Percentiles rank a stretch among this genome's conserved stretches.
Conservation (phyloP, 2,329 filamentous ascomycete genomes). For the Penicillium sp. region DNA sequence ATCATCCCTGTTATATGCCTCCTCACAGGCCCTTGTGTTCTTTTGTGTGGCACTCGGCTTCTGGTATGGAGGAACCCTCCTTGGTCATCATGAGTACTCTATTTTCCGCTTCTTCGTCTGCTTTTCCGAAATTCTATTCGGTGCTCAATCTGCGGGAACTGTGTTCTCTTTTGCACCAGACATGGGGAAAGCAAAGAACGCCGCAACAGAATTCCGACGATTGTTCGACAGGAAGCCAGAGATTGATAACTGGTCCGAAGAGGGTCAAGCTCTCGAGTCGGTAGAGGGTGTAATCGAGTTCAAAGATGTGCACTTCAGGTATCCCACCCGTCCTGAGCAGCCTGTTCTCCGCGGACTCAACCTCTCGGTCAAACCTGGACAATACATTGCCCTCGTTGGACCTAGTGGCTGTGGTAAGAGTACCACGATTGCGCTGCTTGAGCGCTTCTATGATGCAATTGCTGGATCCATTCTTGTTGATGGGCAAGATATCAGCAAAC, state of each 20-base stretch:
- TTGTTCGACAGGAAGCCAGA: slow-evolving; percentile 81
- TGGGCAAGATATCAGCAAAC: slow-evolving; percentile 75
- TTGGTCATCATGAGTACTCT: slow-evolving; percentile 71
- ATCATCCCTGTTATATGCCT: slow-evolving; percentile 79
- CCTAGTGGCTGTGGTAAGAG: slow-evolving; percentile 93
- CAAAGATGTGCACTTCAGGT: slow-evolving; percentile 90
- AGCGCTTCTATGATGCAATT: slow-evolving; percentile 92
- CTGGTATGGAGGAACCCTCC: slow-evolving; percentile 85
- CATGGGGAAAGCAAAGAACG: slow-evolving; percentile 89
- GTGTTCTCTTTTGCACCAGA: slow-evolving; percentile 90
- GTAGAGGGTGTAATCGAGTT: slow-evolving; percentile 86
- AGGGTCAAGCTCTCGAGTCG: slow-evolving; percentile 65
- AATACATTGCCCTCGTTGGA: slow-evolving; percentile 78
- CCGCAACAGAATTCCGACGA: slow-evolving; percentile 77
- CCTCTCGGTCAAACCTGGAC: slow-evolving; percentile 51
- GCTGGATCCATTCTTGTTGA: slow-evolving; percentile 82
- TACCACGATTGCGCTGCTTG: slow-evolving; percentile 87
- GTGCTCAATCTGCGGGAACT: slow-evolving; percentile 86
- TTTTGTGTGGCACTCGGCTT: slow-evolving; percentile 85
- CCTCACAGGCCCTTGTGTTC: slow-evolving; percentile 83
- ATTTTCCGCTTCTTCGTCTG: slow-evolving; percentile 92
- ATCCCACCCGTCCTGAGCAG: slow-evolving; percentile 87
- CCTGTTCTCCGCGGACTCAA: slow-evolving; percentile 88
- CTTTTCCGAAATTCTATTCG: slow-evolving; percentile 86
- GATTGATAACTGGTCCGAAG: slow-evolving; percentile 80